These are phyloP conservation scores for Colletotrichum camelliae DNA, from an alignment of 2,329 filamentous ascomycete species.

Conservation along the genomic window DNA sequence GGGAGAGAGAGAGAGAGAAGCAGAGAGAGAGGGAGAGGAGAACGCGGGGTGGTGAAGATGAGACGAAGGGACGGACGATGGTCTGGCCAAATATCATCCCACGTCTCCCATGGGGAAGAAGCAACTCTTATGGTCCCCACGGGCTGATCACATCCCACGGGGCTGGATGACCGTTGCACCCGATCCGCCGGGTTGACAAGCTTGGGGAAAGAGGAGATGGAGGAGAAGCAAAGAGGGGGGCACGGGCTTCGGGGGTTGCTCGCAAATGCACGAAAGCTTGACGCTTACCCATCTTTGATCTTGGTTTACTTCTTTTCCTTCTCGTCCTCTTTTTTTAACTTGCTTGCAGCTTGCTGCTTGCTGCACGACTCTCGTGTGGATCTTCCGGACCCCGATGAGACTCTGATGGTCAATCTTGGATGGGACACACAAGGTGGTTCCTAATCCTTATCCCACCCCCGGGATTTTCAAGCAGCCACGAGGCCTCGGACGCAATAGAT, in stretches of 20 bases:
- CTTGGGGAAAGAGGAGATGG: conserved; percentile 14
- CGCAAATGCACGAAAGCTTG: not conserved
- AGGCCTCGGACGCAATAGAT: not conserved
- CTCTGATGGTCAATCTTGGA: not conserved
- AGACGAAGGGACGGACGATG: not conserved
- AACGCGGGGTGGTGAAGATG: conserved; percentile 4
- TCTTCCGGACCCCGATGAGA: not conserved
- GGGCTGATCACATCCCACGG: conserved; percentile 16
- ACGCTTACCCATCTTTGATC: conserved; percentile 19
- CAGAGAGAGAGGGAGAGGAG: not conserved
- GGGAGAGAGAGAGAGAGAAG: not conserved
- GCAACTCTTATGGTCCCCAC: conserved; percentile 23
- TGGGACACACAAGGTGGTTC: not conserved
- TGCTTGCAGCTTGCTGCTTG: not conserved
- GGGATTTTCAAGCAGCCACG: not conserved
- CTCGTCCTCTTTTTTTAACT: not conserved
- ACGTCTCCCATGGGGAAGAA: conserved; percentile 21
- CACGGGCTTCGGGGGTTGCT: not conserved
- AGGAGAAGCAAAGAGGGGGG: not conserved
- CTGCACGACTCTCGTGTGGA: not conserved
- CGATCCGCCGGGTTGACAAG: conserved; percentile 4
- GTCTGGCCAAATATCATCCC: conserved; percentile 12
- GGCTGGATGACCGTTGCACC: conserved; percentile 14
- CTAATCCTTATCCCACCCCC: not conserved
- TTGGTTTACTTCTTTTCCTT: not conserved